Base-by-base conservation (phyloP, 1,139 yeast genomes). In the Kodamaea arcana region DNA sequence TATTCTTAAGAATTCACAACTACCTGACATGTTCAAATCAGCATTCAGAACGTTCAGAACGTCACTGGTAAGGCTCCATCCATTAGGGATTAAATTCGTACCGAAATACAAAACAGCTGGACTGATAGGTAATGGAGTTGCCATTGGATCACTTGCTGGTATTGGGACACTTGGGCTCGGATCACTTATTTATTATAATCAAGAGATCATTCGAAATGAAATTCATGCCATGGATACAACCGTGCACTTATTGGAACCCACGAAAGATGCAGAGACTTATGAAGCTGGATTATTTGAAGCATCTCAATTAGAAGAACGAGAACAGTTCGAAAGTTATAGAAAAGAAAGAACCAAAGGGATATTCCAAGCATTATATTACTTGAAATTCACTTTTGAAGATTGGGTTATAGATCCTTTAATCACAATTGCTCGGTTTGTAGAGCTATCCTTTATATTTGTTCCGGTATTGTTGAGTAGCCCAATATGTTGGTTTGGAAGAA, bases 381-480 rank as follows among this genome's bases (percentile, higher is more conserved):
- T 76, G 3, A 56, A 62, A 39, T 80, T 69, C 44, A 50, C 59
- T 2, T 17, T 78, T 2, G 58, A 64, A 4, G 86, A 81, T 48
- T 75, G 70, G 46, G 33, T 79, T 0, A 48, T 79, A 34, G 95
- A 85, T 44, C 96, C 96, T 0, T 22, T 81, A 3, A 62, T 78
- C 2, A 86, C 94, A 0, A 52, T 80, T 30, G 61, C 78, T 0
- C 64, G 98, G 30, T 83, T 88, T 45, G 30, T 83, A 4, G 87
- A 88, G 51, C 62, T 92, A 33, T 63, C 84, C 1, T 46, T 65
- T 1, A 61, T 88, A 5, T 84, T 92, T 42, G 40, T 82, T 1
- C 98, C 98, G 0, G 75, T 90, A 6, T 44, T 87, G 4, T 26
- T 81, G 5, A 41, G 72, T 0, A 66, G 78, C 21, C 97, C 97